Percentiles rank a stretch among this genome's conserved stretches.
Conservation (phyloP, 495 filamentous ascomycete species). For the Daldinia caldariorum region DNA sequence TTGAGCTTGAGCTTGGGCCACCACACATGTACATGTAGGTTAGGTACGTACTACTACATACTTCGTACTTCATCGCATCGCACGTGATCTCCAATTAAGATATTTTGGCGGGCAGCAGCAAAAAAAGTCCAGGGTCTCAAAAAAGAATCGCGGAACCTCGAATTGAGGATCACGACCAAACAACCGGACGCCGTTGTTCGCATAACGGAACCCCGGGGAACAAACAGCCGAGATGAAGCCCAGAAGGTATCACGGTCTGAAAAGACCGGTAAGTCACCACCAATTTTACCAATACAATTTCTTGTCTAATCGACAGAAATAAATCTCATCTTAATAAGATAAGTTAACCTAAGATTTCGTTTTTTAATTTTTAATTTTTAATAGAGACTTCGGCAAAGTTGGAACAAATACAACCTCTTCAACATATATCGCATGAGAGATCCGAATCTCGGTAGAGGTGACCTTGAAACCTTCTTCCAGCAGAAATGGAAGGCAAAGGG, state of each 20-base stretch:
- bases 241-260: constrained; percentile 71
- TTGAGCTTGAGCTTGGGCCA: constrained; percentile 3
- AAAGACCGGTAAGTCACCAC: constrained; percentile 62
- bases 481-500: constrained; percentile 96
- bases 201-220: constrained; percentile 21
- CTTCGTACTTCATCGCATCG: not conserved
- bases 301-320: too few relatives aligned
- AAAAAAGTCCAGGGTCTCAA: constrained; percentile 2
- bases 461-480: constrained; percentile 82
- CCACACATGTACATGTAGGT: too few relatives aligned
- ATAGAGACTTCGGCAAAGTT: constrained; percentile 90
- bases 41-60: too few relatives aligned
- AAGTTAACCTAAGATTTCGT: too few relatives aligned
- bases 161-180: constrained; percentile 9
- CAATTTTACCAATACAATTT: too few relatives aligned
- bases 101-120: not conserved
- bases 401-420: constrained; percentile 97
- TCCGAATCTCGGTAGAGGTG: constrained; percentile 46
- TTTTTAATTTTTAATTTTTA: too few relatives aligned
- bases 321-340: too few relatives aligned
- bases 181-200: constrained; percentile 17
- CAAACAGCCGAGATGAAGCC: constrained; percentile 61
- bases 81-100: constrained; percentile 3
- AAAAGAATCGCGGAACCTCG: constrained; percentile 6
- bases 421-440: constrained; percentile 67